Evolutionary conservation across 805 yeast genomes (phyloP).

Genomic region (Cyberlindnera japonica): DNA sequence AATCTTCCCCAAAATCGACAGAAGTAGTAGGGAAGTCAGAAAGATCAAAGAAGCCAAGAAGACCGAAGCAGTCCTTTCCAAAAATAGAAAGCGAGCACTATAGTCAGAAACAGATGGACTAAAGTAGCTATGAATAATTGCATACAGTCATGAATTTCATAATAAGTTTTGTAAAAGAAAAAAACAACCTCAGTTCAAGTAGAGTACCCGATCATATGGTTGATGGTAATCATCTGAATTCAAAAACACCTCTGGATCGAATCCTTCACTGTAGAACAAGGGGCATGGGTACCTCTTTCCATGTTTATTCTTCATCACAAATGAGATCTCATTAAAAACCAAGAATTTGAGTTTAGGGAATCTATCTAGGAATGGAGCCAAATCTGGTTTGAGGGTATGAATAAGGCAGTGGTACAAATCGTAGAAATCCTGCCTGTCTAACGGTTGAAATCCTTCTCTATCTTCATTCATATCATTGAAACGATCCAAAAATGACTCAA

Average conservation of each 20-base stretch:
- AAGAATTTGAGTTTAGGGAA: slow-evolving; percentile 34
- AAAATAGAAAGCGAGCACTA: no score
- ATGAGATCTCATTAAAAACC: slow-evolving; percentile 30
- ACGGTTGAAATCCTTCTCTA: slow-evolving; percentile 25
- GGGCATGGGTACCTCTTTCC: slow-evolving; percentile 3
- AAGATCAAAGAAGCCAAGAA: no score
- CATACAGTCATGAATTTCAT: no score
- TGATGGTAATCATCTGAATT: neutral
- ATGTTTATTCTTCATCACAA: slow-evolving; percentile 3
- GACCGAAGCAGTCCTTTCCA: no score
- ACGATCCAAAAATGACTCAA: slow-evolving; percentile 28
- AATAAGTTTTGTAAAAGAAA: no score
- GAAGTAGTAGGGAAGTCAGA: no score
- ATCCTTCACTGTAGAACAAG: slow-evolving; percentile 20
- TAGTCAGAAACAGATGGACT: no score
- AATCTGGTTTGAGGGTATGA: slow-evolving; percentile 34
- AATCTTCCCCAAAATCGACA: no score
- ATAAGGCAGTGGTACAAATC: slow-evolving; percentile 34
- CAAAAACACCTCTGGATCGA: slow-evolving; percentile 10
- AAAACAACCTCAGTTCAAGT: slow-evolving; percentile 9
- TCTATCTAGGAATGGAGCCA: slow-evolving; percentile 32
- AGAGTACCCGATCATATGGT: slow-evolving; percentile 4
- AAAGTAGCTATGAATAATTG: no score
- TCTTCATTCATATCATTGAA: slow-evolving; percentile 25
- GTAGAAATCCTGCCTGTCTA: slow-evolving; percentile 32